Evolutionary conservation across 140 eudicot genomes (phyloP), one percentile per base, ranked within the genome.

Genomic region (Cichorium intybus): DNA sequence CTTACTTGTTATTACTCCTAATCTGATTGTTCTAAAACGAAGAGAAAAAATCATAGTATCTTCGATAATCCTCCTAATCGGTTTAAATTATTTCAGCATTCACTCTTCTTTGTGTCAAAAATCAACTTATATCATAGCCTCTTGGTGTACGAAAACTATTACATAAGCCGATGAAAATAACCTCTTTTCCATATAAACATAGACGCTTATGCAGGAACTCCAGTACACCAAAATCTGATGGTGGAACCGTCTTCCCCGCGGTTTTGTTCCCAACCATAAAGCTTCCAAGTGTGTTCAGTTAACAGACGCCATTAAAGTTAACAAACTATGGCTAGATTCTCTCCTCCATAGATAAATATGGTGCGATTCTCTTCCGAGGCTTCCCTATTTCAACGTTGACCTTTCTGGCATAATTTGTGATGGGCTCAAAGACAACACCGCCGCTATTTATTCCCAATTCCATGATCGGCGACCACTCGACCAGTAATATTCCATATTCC

Each of bases 351-450:
- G 26, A n/a, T n/a, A n/a, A n/a, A 52, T 24, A 62, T 45, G 87
- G 85, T 18, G 95, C 87, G 10, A 14, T 87, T 69, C 51, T 87
- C 4, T 81, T 87, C 39, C 73, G 87, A 18, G 90, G 87, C 0
- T 83, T 80, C 27, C 69, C 70, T 2, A 48, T 81, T 10, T 22
- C 22, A 6, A 49, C 81, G 85, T 83, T 26, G 90, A 83, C 57
- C 79, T 87, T 45, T 83, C 78, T 51, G 95, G 85, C 52, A n/a
- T n/a, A n/a, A n/a, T n/a, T n/a, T n/a, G n/a, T n/a, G n/a, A n/a
- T n/a, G n/a, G n/a, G n/a, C n/a, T n/a, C n/a, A n/a, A n/a, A n/a
- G n/a, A n/a, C n/a, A n/a, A n/a, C n/a, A n/a, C n/a, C n/a, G n/a
- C n/a, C n/a, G n/a, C n/a, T n/a, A n/a, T n/a, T n/a, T n/a, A n/a